These are phyloP conservation scores for Plectosphaerella sp. DNA, from an alignment of 2,329 filamentous ascomycete species.

Conservation along the genomic window DNA sequence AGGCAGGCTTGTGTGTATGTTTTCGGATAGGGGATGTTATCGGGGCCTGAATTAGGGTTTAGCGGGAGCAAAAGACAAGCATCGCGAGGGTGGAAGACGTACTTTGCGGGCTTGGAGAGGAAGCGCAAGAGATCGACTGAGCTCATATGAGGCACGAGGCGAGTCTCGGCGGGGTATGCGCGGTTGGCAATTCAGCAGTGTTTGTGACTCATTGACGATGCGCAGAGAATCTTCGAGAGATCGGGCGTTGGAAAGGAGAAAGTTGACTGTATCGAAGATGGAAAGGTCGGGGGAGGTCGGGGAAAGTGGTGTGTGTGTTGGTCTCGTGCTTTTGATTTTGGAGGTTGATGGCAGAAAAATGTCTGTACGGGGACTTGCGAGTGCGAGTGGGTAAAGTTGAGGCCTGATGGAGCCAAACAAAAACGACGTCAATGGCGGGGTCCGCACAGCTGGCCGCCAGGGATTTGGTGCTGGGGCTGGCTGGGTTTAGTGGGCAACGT, in stretches of 20 bases:
- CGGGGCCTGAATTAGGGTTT: slow-evolving; percentile 40
- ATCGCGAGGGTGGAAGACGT: slow-evolving; percentile 29
- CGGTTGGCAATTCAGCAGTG: too few relatives aligned
- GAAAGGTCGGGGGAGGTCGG: neutral
- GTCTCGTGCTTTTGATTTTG: neutral
- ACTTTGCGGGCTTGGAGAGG: slow-evolving; percentile 94
- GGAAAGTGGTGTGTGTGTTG: neutral
- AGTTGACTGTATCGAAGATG: too few relatives aligned
- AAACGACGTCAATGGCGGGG: neutral
- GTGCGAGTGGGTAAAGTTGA: neutral
- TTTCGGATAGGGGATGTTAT: slow-evolving; percentile 45
- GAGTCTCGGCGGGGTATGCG: neutral
- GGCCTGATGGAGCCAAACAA: neutral
- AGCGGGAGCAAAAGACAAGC: slow-evolving; percentile 3
- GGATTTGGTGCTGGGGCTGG: neutral
- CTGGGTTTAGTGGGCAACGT: too few relatives aligned
- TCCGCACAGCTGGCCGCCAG: neutral
- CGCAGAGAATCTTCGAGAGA: too few relatives aligned
- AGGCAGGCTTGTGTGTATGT: neutral
- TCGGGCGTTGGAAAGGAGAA: too few relatives aligned
- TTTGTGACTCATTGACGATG: too few relatives aligned
- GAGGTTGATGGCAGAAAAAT: neutral
- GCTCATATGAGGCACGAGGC: slow-evolving; percentile 67
- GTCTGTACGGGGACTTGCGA: neutral
- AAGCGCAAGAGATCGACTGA: slow-evolving; percentile 86